Base-by-base conservation (phyloP, 2,329 filamentous ascomycete genomes). In the Exserohilum rostratum region DNA sequence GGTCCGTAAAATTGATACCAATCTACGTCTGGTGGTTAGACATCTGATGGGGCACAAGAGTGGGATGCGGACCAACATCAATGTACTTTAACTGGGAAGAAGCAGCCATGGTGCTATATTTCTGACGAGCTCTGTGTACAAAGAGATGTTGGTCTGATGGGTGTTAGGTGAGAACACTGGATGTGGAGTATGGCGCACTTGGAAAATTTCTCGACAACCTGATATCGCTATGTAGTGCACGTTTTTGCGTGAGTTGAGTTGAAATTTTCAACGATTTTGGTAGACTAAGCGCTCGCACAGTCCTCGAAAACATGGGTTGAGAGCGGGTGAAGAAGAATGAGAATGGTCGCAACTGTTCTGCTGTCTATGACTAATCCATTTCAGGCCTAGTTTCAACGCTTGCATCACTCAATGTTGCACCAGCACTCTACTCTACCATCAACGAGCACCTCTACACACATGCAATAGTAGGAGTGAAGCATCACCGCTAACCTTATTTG, bases 1-100 rank as follows among this genome's bases (percentile, higher is more conserved):
- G 90, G 70, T 99, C 95, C 48, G 93, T 90, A 50, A 99, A 84
- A 76, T 99, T 99, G 81, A 99, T 97, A 53, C 93, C 95, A 69
- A 99, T 85, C 85, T 89, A 64, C 11, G 30, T 3, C 62, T 17
- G 25, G 6, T 52, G 15, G 33, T 68, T 44, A 68, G 50, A 31
- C 40, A 35, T 34, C 13, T 29, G 27, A 53, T 34, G 50, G 38
- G 27, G 45, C n/a, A 45, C 42, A 42, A 48, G 46, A 45, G 31
- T 53, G 52, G 45, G 38, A 43, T 52, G 71, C 65, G 60, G 54
- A 77, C 77, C 67, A 65, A 80, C 77, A 76, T 80, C 78, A 50
- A 77, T 72, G 56, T 78, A 80, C 62, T 67, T 67, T 6, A 75
- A 42, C 30, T 62, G 55, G 2, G 51, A 13, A 3, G 34, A n/a